Conservation (phyloP, 2,329 filamentous ascomycete species). For the Leptographium galeiforme region DNA sequence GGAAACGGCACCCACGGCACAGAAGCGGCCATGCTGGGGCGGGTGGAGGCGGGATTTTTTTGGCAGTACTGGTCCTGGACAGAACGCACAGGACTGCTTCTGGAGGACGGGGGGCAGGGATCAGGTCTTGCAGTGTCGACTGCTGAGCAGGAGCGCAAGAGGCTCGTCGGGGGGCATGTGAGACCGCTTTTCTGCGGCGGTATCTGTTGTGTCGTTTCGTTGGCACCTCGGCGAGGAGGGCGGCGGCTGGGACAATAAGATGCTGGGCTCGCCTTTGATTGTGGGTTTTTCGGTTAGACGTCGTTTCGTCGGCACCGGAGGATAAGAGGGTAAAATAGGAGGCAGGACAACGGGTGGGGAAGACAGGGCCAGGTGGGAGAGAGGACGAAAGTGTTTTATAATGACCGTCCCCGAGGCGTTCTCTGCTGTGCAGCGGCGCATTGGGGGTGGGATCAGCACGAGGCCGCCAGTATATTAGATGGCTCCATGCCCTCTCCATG, state of each 20-base stretch:
- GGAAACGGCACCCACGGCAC: conserved; percentile 16
- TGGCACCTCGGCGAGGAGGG: not conserved
- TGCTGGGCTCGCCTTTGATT: too few relatives aligned
- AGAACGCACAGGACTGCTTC: not conserved
- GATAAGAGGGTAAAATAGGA: not conserved
- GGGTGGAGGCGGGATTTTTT: not conserved
- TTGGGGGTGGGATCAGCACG: conserved; percentile 9
- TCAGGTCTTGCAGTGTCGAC: not conserved
- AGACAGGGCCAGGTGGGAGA: not conserved
- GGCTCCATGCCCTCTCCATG: conserved; percentile 2
- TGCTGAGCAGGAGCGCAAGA: not conserved
- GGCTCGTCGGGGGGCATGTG: not conserved
- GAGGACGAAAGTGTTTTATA: conserved; percentile 2
- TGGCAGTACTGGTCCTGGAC: not conserved
- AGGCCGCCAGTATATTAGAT: conserved; percentile 8
- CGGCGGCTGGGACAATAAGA: not conserved
- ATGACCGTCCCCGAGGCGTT: not conserved
- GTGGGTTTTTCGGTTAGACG: too few relatives aligned
- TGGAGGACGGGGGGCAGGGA: not conserved
- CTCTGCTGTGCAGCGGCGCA: conserved; percentile 2
- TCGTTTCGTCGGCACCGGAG: not conserved
- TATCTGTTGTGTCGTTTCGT: not conserved
- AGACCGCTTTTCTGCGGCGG: not conserved
- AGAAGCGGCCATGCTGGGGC: conserved; percentile 14
- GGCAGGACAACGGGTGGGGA: not conserved